Evolutionary conservation across 768 basidiomycete genomes (phyloP), one percentile per base, ranked within the genome.

Genomic region (Sarcodon sp.): DNA sequence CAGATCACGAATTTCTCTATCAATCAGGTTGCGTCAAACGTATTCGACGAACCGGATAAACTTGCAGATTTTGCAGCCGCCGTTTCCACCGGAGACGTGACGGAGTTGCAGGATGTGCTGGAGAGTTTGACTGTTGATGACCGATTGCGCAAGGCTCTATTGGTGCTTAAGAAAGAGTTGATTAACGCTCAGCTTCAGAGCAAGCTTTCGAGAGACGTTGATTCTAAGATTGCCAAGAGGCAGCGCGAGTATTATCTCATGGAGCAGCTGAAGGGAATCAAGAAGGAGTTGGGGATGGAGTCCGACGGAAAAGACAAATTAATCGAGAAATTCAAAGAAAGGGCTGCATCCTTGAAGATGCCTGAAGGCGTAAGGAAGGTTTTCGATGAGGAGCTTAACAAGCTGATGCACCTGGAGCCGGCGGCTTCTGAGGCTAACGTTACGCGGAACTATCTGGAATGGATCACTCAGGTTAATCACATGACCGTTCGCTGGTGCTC

Each of bases 1-100:
- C 93, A 97, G 61, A 94, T 97, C 55, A 91, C 92, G 53, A 91
- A 90, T 62, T 96, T 96, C 64, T 87, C 87, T 12, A 91, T 94
- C 64, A 85, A 86, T 61, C 90, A 94, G 61, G 79, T 89, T 48
- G 85, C 91, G 1, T 76, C 85, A 7, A 96, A 91, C 65, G 87
- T 96, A 48, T 97, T 98, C 56, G 92, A 97, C 59, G 93, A 97
- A 59, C 94, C 94, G 0, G 92, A 96, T 63, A 92, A 92, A 60
- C 79, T 97, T 21, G 94, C 93, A 0, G 96, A 99, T 61, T 94
- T 98, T 54, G 91, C 94, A 0, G 96, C 96, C 0, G 93, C 93
- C 0, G 92, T 97, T 0, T 91, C 87, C 0, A 83, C 85, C 0
- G 93, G 92, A n/a, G 89, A 94, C 47, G 86, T 92, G 7, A 66